Evolutionary conservation across 371 early-diverging fungal species (phyloP).

Genomic region (Batrachochytrium dendrobatidis): DNA sequence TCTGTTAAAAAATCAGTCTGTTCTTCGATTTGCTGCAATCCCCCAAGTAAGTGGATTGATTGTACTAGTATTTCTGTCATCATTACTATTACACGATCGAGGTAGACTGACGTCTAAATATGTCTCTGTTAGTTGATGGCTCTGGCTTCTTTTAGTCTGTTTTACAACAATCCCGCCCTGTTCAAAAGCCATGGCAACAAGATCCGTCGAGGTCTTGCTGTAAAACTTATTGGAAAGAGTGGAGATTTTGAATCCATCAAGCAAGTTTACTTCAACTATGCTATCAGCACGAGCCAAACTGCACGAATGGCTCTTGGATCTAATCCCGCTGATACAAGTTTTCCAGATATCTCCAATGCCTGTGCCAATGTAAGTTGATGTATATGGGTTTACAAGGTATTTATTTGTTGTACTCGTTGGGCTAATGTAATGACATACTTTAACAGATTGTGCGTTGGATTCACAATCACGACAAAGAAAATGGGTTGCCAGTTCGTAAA

Average conservation of each 20-base stretch:
- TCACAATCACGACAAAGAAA: conserved; percentile 18
- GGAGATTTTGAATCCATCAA: conserved; percentile 32
- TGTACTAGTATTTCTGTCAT: not conserved
- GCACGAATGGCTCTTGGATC: conserved; percentile 22
- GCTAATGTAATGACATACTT: no score
- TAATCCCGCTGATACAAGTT: conserved; percentile 23
- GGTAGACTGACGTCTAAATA: not conserved
- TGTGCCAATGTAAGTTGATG: conserved; percentile 27
- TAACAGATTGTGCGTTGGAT: conserved; percentile 26
- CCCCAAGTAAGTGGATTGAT: conserved; percentile 68
- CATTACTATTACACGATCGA: not conserved
- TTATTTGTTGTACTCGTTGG: not conserved
- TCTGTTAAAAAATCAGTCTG: conserved; percentile 62
- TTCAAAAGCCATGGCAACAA: conserved; percentile 72
- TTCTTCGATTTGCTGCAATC: conserved; percentile 93
- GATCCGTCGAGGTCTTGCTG: conserved; percentile 90
- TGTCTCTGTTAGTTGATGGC: conserved; percentile 68
- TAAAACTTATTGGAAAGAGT: conserved; percentile 57
- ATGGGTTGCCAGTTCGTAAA: not conserved
- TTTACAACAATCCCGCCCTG: conserved; percentile 77
- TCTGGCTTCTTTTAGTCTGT: conserved; percentile 79
- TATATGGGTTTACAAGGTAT: not conserved
- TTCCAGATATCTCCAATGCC: conserved; percentile 22
- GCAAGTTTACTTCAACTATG: conserved; percentile 28
- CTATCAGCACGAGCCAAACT: conserved; percentile 22